phyloP scores from a whole-genome alignment of 371 early-diverging fungal genomes.

The Circinella minor region DNA sequence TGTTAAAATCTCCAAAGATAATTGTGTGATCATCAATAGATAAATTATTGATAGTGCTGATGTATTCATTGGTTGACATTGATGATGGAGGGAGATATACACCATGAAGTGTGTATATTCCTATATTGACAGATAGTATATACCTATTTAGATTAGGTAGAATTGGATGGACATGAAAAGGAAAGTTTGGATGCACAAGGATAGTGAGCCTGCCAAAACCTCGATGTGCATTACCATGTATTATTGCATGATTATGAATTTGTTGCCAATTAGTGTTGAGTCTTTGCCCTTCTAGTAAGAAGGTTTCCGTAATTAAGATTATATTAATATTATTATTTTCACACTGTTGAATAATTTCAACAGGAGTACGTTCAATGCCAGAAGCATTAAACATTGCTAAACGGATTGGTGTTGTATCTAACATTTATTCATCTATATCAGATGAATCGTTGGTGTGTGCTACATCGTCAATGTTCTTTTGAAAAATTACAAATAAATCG shows the following conservation, averaged over 20 bases:
- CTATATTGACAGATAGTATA: background rate
- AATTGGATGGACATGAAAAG: background rate
- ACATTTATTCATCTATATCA: background rate
- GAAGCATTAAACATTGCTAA: slow-evolving; percentile 4
- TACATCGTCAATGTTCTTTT: background rate
- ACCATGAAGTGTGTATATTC: background rate
- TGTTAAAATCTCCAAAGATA: slow-evolving; percentile 14
- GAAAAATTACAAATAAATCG: too few relatives aligned
- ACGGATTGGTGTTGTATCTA: background rate
- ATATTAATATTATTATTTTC: background rate
- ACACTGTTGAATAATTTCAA: background rate
- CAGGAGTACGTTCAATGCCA: slow-evolving; percentile 1
- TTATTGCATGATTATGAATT: slow-evolving; percentile 6
- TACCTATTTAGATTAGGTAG: background rate
- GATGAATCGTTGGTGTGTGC: background rate
- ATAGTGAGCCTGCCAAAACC: slow-evolving; percentile 9
- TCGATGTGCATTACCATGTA: background rate
- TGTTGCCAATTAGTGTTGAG: slow-evolving; percentile 4
- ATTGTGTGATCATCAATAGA: slow-evolving; percentile 1
- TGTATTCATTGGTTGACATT: too few relatives aligned
- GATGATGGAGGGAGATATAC: background rate
- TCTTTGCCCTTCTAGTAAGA: background rate
- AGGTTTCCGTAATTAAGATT: background rate
- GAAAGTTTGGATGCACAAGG: slow-evolving; percentile 2
- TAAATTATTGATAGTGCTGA: background rate